These are phyloP conservation scores for Eucommia ulmoides DNA, from an alignment of 257 asterid genomes.

Conservation along the genomic window DNA sequence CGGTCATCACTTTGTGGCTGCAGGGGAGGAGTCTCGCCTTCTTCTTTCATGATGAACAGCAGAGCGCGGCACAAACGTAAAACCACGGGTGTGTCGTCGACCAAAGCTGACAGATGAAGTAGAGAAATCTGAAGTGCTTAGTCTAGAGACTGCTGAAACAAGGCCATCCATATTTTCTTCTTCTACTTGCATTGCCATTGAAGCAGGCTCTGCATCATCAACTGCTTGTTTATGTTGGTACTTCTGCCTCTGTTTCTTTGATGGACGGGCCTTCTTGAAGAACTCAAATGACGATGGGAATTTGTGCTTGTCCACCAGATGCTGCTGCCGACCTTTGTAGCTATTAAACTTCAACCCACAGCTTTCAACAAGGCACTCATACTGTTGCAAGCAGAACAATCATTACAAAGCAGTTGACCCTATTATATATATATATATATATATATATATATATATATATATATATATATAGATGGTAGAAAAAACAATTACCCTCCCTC, in stretches of 20 bases:
- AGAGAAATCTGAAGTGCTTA: slow-evolving; percentile 64
- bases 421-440: too few species aligned
- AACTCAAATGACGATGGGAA: slow-evolving; percentile 76
- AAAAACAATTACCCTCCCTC: too few species aligned
- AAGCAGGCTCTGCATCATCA: slow-evolving; percentile 19
- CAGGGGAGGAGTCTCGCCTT: slow-evolving; percentile 19
- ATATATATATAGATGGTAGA: too few species aligned
- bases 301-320: slow-evolving; percentile 79
- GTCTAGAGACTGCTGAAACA: slow-evolving; percentile 67
- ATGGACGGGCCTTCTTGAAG: slow-evolving; percentile 65
- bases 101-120: slow-evolving; percentile 83
- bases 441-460: too few species aligned
- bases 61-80: slow-evolving; percentile 64
- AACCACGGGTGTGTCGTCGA: slow-evolving; percentile 52
- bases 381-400: slow-evolving; percentile 26
- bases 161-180: slow-evolving; percentile 53
- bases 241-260: slow-evolving; percentile 81
- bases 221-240: slow-evolving; percentile 23
- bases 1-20: slow-evolving; percentile 10
- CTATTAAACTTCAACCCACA: slow-evolving; percentile 71
- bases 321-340: slow-evolving; percentile 87
- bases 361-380: slow-evolving; percentile 94
- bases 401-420: too few species aligned
- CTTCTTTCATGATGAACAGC: slow-evolving; percentile 41
- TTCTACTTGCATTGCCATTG: slow-evolving; percentile 68